A percentile compares a stretch with the other conserved stretches of the same genome.
phyloP scores from a whole-genome alignment of 768 basidiomycete species.

The Pilatotrama ljubarskyi region DNA sequence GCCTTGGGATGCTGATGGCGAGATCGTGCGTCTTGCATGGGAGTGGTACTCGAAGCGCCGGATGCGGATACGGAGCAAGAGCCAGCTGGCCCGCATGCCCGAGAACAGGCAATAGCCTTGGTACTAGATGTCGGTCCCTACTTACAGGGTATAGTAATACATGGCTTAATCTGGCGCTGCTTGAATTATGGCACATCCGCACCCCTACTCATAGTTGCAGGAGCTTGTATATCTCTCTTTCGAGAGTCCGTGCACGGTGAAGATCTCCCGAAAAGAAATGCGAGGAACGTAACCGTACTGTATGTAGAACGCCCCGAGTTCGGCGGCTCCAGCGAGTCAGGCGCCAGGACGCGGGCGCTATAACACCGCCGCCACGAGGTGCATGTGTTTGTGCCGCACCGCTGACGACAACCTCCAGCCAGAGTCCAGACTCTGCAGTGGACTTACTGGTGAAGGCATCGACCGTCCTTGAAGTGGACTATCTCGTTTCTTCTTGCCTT shows the following conservation, averaged over 20 bases:
- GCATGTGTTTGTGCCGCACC: slow-evolving; percentile 1
- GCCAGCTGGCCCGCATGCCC: slow-evolving; percentile 62
- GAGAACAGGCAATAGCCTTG: slow-evolving; percentile 51
- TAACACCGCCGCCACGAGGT: too few relatives aligned
- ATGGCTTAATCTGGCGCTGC: slow-evolving; percentile 18
- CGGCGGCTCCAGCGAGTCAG: too few relatives aligned
- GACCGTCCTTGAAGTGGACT: background rate
- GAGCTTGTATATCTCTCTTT: too few relatives aligned
- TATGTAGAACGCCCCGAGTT: too few relatives aligned
- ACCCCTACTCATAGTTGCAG: background rate
- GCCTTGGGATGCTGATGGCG: slow-evolving; percentile 95
- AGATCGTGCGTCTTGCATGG: slow-evolving; percentile 90
- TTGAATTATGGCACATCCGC: background rate
- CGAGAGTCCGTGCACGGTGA: too few relatives aligned
- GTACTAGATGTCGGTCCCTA: slow-evolving; percentile 8
- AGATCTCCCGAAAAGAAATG: too few relatives aligned
- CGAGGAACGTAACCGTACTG: too few relatives aligned
- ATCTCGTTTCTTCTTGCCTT: background rate
- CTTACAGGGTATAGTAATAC: slow-evolving; percentile 15
- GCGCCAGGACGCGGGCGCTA: background rate
- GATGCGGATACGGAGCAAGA: slow-evolving; percentile 64
- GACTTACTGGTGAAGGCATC: background rate
- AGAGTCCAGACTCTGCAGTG: background rate
- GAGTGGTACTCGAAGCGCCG: slow-evolving; percentile 87
- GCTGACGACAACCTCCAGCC: background rate